Evolutionary conservation across 2,329 filamentous ascomycete species (phyloP).

Genomic region (Bipolaris sorokiniana): DNA sequence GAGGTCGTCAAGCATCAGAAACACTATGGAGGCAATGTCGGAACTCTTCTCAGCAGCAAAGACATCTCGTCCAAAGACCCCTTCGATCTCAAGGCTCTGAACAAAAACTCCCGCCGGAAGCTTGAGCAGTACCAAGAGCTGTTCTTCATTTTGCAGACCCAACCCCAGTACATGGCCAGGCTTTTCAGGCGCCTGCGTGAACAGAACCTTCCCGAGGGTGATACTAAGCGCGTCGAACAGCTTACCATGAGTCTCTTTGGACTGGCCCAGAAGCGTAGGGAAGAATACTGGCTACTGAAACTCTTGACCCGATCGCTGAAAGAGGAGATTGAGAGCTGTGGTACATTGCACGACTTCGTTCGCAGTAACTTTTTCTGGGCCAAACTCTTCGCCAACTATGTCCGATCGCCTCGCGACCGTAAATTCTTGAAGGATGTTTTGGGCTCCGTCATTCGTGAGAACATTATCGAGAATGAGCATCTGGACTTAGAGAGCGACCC

Average conservation of each 20-base stretch:
- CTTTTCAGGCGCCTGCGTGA: constrained; percentile 86
- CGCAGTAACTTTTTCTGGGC: constrained; percentile 93
- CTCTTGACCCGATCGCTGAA: constrained; percentile 80
- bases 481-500: constrained; percentile 96
- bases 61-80: constrained; percentile 88
- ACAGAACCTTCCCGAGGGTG: constrained; percentile 84
- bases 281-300: constrained; percentile 96
- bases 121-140: constrained; percentile 96
- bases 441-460: constrained; percentile 83
- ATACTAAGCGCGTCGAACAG: constrained; percentile 89
- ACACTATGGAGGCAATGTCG: constrained; percentile 90
- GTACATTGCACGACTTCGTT: constrained; percentile 79
- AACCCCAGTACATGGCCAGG: constrained; percentile 89
- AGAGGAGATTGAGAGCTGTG: constrained; percentile 80
- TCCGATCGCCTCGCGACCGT: constrained; percentile 86
- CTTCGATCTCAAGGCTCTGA: constrained; percentile 94
- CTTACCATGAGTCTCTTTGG: constrained; percentile 96
- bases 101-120: constrained; percentile 95
- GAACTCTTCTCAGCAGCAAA: constrained; percentile 84
- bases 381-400: constrained; percentile 84
- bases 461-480: constrained; percentile 88
- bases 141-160: constrained; percentile 96
- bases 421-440: constrained; percentile 90
- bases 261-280: constrained; percentile 93
- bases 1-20: constrained; percentile 97